phyloP scores from a whole-genome alignment of 148 eudicot genomes.

The Fagopyrum esculentum region DNA sequence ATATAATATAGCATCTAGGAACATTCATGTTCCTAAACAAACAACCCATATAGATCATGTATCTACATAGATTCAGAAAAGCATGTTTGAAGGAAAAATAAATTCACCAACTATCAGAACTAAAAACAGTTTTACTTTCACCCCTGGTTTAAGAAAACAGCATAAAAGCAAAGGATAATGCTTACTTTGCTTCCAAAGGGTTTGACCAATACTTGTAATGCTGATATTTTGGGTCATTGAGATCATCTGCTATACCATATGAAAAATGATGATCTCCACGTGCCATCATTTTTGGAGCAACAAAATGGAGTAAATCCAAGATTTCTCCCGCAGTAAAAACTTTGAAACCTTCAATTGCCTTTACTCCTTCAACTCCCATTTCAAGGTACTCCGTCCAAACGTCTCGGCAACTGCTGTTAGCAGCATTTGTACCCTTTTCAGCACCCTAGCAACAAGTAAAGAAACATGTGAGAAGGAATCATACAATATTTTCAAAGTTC shows the following conservation, averaged over 20 bases:
- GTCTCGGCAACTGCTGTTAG: constrained; percentile 70
- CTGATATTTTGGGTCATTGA: constrained; percentile 71
- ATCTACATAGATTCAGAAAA: neutral
- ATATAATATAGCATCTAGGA: too few relatives aligned
- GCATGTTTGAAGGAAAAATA: neutral
- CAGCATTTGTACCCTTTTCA: constrained; percentile 61
- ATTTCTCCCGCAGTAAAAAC: constrained; percentile 68
- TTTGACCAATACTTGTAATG: constrained; percentile 96
- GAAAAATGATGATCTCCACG: constrained; percentile 84
- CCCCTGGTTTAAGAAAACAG: neutral
- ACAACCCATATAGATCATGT: too few relatives aligned
- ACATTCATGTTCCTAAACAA: too few relatives aligned
- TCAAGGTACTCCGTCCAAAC: constrained; percentile 98
- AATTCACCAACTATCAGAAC: neutral
- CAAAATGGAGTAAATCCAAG: constrained; percentile 66
- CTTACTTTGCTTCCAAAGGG: constrained; percentile 84
- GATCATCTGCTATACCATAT: constrained; percentile 83
- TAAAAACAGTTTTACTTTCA: neutral
- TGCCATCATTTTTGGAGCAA: constrained; percentile 93
- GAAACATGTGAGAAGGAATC: neutral
- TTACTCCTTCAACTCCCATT: constrained; percentile 84
- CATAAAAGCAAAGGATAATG: neutral
- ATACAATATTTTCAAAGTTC: neutral
- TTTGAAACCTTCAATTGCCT: constrained; percentile 80
- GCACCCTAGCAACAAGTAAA: constrained; percentile 49